Evolutionary conservation across 371 early-diverging fungal genomes (phyloP).

Genomic region (Dipsacomyces acuminosporus): DNA sequence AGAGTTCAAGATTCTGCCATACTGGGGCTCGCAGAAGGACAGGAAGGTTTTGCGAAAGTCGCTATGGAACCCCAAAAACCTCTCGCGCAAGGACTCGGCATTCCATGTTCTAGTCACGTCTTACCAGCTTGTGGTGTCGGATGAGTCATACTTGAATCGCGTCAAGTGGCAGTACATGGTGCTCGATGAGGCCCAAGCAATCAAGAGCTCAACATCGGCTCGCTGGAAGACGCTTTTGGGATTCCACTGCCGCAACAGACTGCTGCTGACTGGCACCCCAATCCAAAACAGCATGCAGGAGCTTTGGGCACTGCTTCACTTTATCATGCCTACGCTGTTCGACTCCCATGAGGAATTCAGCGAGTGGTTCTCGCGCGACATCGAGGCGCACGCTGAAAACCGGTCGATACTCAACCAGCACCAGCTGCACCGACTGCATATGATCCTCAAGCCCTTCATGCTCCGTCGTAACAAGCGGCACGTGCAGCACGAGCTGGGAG

Average conservation of each 20-base stretch:
- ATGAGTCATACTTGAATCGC: constrained; percentile 80
- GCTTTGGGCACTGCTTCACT: constrained; percentile 95
- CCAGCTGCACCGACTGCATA: constrained; percentile 86
- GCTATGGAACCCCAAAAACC: constrained; percentile 73
- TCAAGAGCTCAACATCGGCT: constrained; percentile 84
- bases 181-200: constrained; percentile 97
- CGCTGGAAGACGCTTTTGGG: constrained; percentile 94
- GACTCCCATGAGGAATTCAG: constrained; percentile 93
- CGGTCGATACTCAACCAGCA: constrained; percentile 80
- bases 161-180: constrained; percentile 99
- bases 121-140: constrained; percentile 89
- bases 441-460: constrained; percentile 99
- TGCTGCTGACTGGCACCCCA: constrained; percentile 95
- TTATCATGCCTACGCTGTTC: constrained; percentile 97
- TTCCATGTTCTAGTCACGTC: constrained; percentile 93
- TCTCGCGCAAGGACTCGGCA: constrained; percentile 71
- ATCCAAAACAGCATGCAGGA: constrained; percentile 98
- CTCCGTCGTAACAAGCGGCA: constrained; percentile 95
- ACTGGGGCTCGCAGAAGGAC: constrained; percentile 91
- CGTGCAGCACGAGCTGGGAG: constrained; percentile 93
- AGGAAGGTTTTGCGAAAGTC: constrained; percentile 80
- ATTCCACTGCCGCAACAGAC: constrained; percentile 88
- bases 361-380: constrained; percentile 95
- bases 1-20: constrained; percentile 78
- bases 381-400: constrained; percentile 88